Conservation (phyloP, 2,329 filamentous ascomycete genomes). For the Pseudomassariella vexata region DNA sequence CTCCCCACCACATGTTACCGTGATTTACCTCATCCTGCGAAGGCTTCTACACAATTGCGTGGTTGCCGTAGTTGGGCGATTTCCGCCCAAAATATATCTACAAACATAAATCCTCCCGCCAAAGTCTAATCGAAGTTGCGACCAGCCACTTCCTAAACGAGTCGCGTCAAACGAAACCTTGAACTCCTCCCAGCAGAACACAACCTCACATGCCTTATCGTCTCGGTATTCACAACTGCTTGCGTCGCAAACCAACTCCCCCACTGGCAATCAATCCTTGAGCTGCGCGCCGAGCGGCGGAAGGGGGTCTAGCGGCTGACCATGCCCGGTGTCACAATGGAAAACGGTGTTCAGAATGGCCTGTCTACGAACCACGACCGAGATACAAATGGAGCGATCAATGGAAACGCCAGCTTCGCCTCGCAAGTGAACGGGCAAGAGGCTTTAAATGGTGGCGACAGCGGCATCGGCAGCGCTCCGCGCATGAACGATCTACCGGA, state of each 20-base stretch:
- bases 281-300: conserved; percentile 23
- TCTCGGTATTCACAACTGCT: background rate
- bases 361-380: conserved; percentile 51
- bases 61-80: no score
- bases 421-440: conserved; percentile 15
- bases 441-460: conserved; percentile 24
- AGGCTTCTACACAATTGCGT: no score
- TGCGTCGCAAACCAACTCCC: background rate
- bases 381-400: conserved; percentile 35
- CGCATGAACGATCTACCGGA: conserved; percentile 55
- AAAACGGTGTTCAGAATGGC: conserved; percentile 47
- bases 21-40: no score
- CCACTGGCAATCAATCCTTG: conserved; percentile 13
- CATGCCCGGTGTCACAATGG: conserved; percentile 53
- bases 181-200: background rate
- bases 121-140: conserved; percentile 1
- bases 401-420: conserved; percentile 17
- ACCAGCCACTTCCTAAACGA: background rate
- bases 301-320: conserved; percentile 25
- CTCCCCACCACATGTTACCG: no score
- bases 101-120: no score
- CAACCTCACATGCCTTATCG: background rate
- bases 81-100: no score
- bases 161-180: conserved; percentile 1
- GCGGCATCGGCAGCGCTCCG: conserved; percentile 14